A percentile compares a stretch with the other conserved stretches of the same genome.
Evolutionary conservation across 495 filamentous ascomycete species (phyloP).

Genomic region (Astrothelium subdiscretum): DNA sequence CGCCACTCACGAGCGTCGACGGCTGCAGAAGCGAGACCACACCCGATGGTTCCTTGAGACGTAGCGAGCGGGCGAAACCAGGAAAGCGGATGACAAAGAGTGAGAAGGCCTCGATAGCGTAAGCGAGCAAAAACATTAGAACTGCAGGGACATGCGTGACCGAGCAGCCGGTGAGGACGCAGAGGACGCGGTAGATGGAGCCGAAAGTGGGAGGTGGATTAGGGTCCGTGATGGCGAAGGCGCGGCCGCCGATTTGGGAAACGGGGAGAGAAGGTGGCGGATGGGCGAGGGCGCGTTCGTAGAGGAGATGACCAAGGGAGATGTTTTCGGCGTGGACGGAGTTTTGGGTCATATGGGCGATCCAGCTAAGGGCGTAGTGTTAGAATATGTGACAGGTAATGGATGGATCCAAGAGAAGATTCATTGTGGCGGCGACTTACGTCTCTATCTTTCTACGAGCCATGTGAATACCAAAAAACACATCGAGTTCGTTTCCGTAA

Average conservation of each 20-base stretch:
- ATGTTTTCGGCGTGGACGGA: background rate
- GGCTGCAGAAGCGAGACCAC: background rate
- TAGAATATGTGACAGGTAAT: background rate
- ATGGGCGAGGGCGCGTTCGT: background rate
- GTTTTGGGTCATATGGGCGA: background rate
- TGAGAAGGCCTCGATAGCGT: background rate
- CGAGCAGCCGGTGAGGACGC: background rate
- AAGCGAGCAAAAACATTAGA: background rate
- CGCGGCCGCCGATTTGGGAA: background rate
- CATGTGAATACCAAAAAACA: background rate
- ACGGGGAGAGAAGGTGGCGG: background rate
- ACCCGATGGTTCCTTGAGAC: background rate
- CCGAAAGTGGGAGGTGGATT: background rate
- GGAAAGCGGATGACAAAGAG: constrained; percentile 2
- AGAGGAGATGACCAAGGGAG: background rate
- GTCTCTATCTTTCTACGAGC: background rate
- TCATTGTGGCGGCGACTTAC: background rate
- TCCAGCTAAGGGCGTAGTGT: background rate
- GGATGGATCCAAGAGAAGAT: background rate
- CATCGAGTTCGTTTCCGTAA: background rate
- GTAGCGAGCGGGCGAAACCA: background rate
- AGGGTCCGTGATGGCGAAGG: background rate
- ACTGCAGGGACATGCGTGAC: background rate
- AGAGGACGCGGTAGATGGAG: background rate
- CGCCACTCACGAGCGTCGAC: background rate